Evolutionary conservation across 78 protist species (phyloP).

Genomic region (Parvularia atlantis): DNA sequence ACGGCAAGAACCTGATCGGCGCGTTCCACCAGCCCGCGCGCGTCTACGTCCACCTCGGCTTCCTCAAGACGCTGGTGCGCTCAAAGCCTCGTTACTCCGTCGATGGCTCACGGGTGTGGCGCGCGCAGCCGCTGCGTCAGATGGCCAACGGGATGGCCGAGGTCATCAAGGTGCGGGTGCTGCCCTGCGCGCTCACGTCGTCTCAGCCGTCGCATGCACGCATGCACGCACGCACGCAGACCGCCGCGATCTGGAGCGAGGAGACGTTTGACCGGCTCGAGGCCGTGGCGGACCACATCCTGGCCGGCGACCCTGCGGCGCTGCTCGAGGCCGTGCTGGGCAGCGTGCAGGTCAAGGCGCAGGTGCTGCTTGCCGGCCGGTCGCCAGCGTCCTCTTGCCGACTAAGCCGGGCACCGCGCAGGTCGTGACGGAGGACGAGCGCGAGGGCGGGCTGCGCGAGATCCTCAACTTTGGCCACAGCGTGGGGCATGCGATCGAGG

Average conservation of each 20-base stretch:
- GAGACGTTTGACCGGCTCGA: slow-evolving; percentile 33
- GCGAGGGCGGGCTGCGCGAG: slow-evolving; percentile 45
- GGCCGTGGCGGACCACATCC: slow-evolving; percentile 11
- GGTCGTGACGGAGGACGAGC: slow-evolving; percentile 52
- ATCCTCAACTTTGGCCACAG: slow-evolving; percentile 73
- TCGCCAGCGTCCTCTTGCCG: neutral
- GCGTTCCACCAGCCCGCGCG: slow-evolving; percentile 70
- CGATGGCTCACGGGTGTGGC: too few relatives aligned
- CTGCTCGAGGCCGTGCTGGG: slow-evolving; percentile 15
- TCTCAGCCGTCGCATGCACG: neutral
- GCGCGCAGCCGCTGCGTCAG: too few relatives aligned
- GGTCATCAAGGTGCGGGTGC: slow-evolving; percentile 32
- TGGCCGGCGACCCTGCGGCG: slow-evolving; percentile 15
- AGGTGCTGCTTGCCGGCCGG: slow-evolving; percentile 5
- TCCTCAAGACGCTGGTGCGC: slow-evolving; percentile 44
- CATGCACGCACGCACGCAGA: too few relatives aligned
- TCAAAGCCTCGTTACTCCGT: neutral
- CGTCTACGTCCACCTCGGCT: slow-evolving; percentile 28
- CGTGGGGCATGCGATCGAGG: slow-evolving; percentile 72
- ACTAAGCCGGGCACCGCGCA: neutral
- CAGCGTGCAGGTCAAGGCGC: slow-evolving; percentile 42
- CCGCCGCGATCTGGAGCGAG: slow-evolving; percentile 41
- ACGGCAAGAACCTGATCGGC: slow-evolving; percentile 71
- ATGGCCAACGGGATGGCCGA: slow-evolving; percentile 17
- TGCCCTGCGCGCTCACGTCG: neutral